These are phyloP conservation scores for Zygoascus bituminiphila DNA, from an alignment of 805 yeast genomes.

Conservation along the genomic window DNA sequence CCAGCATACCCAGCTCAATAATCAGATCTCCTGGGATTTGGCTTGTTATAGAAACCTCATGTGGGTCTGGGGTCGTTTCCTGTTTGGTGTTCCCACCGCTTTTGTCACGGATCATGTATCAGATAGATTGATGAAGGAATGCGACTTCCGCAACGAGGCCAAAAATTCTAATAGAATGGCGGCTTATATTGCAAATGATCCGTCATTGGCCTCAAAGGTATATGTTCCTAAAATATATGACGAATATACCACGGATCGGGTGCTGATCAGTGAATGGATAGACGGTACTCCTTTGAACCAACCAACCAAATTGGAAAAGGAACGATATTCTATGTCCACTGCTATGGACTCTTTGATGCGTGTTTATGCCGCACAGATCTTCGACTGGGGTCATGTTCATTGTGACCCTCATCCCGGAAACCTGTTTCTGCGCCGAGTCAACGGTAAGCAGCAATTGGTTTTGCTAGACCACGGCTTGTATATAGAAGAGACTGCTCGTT, in stretches of 20 bases:
- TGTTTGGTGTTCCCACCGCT: conserved; percentile 57
- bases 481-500: conserved; percentile 41
- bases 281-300: conserved; percentile 57
- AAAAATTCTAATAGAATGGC: conserved; percentile 41
- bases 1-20: conserved; percentile 63
- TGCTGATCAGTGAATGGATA: conserved; percentile 67
- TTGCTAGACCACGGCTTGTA: conserved; percentile 71
- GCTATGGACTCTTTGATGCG: conserved; percentile 45
- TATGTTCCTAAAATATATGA: conserved; percentile 49
- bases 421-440: conserved; percentile 42
- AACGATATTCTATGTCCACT: conserved; percentile 30
- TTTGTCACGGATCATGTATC: conserved; percentile 50
- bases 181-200: conserved; percentile 35
- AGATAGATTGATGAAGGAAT: conserved; percentile 49
- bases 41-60: conserved; percentile 46
- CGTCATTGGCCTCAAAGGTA: conserved; percentile 34
- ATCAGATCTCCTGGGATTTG: conserved; percentile 56
- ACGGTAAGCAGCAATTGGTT: conserved; percentile 39
- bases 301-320: conserved; percentile 34
- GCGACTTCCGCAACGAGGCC: conserved; percentile 51
- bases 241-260: conserved; percentile 39
- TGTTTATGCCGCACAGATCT: conserved; percentile 50
- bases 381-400: conserved; percentile 60
- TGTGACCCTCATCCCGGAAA: conserved; percentile 83
- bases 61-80: conserved; percentile 41